Base-by-base conservation (phyloP, 495 filamentous ascomycete genomes). In the Lindgomyces ingoldianus region DNA sequence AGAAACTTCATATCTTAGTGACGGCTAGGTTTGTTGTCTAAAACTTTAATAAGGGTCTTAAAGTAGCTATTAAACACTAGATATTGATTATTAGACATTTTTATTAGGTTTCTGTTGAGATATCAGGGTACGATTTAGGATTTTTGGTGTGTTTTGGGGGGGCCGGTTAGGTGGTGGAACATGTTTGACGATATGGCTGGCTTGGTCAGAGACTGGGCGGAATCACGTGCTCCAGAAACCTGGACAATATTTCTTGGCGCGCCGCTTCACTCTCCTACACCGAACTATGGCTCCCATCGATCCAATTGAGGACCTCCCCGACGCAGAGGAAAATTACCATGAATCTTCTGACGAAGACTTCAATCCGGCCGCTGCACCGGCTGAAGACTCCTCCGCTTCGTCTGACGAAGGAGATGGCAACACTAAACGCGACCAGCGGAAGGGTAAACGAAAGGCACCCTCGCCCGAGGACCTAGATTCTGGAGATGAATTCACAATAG, bases 401-500 rank as follows among this genome's bases (percentile, higher is more conserved):
- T n/a, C 44, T n/a, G 44, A 47, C 30, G 42, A 61, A 21, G 77
- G 78, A 46, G 72, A 77, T 1, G 75, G 29, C 62, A 6, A 62
- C 57, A 30, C 69, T 75, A 48, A 77, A 76, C 9, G 75, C 73
- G 33, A 56, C 77, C 61, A 56, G 57, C 39, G 21, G 8, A 56
- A 71, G 54, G 42, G 68, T 39, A 72, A 73, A 16, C 49, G 67
- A 0, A 62, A 62, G 42, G 55, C 49, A 4, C 42, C 52, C 29
- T 29, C 46, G 3, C 48, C 46, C 45, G 39, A 41, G 12, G 68
- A 64, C 2, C 63, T 84, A 27, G 81, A 83, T 46, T 91, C 89
- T 1, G 90, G 90, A n/a, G 91, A 95, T 73, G 90, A 94, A 72
- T 84, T 80, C 0, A 89, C 89, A 14, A 88, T 93, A 66, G 76